A percentile compares a stretch with the other conserved stretches of the same genome.
Conservation (phyloP, 2,329 filamentous ascomycete species). For the Claviceps pusilla region DNA sequence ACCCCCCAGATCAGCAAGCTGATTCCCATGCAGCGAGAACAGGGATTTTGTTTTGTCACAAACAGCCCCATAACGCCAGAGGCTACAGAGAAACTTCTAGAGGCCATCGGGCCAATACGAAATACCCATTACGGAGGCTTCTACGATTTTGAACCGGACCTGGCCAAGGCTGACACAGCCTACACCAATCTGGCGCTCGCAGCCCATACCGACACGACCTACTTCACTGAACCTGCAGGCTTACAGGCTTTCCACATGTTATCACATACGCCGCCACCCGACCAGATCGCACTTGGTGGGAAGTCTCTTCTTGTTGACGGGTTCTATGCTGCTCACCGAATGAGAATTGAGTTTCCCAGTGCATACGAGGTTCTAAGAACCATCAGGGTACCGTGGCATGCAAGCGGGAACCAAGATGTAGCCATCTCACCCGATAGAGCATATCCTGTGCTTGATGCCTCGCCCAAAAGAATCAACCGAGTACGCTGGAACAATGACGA, state of each 20-base stretch:
- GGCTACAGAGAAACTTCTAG: constrained; percentile 58
- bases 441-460: constrained; percentile 58
- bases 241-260: constrained; percentile 88
- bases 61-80: constrained; percentile 51
- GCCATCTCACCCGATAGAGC: constrained; percentile 57
- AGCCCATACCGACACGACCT: constrained; percentile 88
- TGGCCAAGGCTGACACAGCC: constrained; percentile 76
- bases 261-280: constrained; percentile 41
- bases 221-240: constrained; percentile 84
- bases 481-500: constrained; percentile 93
- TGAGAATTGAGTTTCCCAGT: constrained; percentile 37
- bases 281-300: constrained; percentile 44
- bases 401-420: constrained; percentile 77
- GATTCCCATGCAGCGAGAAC: constrained; percentile 34
- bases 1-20: background rate
- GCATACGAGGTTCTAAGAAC: constrained; percentile 43
- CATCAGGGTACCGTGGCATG: constrained; percentile 57
- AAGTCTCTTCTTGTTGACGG: constrained; percentile 74
- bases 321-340: constrained; percentile 52
- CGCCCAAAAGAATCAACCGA: constrained; percentile 32
- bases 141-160: constrained; percentile 75
- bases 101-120: constrained; percentile 73
- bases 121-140: constrained; percentile 76
- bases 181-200: constrained; percentile 76
- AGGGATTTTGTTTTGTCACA: constrained; percentile 67